Evolutionary conservation across 306 rosid species (phyloP), one percentile per base, ranked within the genome.

Genomic region (Sophora flavescens): DNA sequence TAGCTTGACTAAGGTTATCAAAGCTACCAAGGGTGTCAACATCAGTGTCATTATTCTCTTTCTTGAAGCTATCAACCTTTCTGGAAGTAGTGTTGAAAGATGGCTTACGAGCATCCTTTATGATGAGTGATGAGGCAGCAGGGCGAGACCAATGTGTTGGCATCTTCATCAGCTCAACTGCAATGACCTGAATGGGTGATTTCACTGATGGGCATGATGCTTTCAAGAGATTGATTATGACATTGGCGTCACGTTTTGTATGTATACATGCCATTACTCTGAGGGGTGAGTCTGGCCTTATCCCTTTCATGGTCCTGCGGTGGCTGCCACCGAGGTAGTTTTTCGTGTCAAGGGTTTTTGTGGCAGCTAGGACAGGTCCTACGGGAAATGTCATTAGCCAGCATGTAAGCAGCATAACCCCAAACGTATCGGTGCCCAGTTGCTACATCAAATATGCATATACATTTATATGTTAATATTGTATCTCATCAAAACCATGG

Each of bases 181-280:
- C 85, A 1, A 48, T 28, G 1, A 85, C 81, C 76, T 85, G 81
- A 32, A 85, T 72, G 3, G 88, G 88, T 11, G 76, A 47, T 41
- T 71, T 81, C 12, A 85, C 83, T 0, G 81, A 73, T 22, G 88
- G 85, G 8, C 51, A 14, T 0, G 85, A 81, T 2, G 78, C 81
- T 50, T 81, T 85, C 51, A 85, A 28, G 41, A 85, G 85, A 58
- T 57, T 39, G 58, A 69, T 11, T 14, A 85, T 81, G 36, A 17
- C 78, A 12, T 11, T 12, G 6, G 81, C 81, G 1, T 85, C 85
- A 0, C 65, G 71, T 35, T 76, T 74, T 39, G 88, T 62, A 76
- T 78, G 85, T 36, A 81, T 65, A 59, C 88, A 85, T 0, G 85
- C 88, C 17, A 85, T 4, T 6, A 81, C 76, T 80, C 79, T 78